Evolutionary conservation across 176 grass and related monocot genomes (phyloP), one percentile per base, ranked within the genome.

Genomic region (Triticum turgidum): DNA sequence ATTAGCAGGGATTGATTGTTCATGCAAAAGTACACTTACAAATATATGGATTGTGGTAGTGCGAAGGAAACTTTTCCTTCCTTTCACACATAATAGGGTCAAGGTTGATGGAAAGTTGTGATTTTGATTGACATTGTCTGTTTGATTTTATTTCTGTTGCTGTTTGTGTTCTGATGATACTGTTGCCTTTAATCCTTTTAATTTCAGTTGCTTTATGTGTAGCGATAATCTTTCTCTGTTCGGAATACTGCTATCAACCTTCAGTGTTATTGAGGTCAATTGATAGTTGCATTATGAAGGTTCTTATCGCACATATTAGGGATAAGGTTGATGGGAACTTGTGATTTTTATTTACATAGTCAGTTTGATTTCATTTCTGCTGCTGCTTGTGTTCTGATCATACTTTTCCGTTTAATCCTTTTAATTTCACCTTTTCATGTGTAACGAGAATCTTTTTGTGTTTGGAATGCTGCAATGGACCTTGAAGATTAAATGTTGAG

Each of bases 251-350:
- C 3, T 62, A 52, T 79, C 15, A 30, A 79, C 21, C 63, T 76
- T 73, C 71, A 27, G 63, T 4, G 27, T 54, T 49, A 22, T 24
- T 63, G 72, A 88, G 63, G 14, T 64, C 51, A 34, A 67, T 81
- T 84, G 76, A 87, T 77, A 76, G 29, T 80, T 69, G 13, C 39
- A 91, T 30, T 45, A 85, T 54, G 54, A 65, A 88, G 62, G 33
- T 62, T 65, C 42, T 14, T 71, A 54, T 81, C 52, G 58, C 74
- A 76, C 63, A 78, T 84, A 37, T 22, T 72, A 25, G 32, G 47
- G 65, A 37, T 65, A 81, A 33, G 12, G 25, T 58, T 85, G 22
- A 77, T 71, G 9, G 39, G 24, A 63, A 42, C 54, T 54, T 79
- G 11, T 77, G 22, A 39, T 71, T 78, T 78, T 17, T 68, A 69